Conservation (phyloP, 192 early-diverging fungal genomes). For the Linnemannia zychae region DNA sequence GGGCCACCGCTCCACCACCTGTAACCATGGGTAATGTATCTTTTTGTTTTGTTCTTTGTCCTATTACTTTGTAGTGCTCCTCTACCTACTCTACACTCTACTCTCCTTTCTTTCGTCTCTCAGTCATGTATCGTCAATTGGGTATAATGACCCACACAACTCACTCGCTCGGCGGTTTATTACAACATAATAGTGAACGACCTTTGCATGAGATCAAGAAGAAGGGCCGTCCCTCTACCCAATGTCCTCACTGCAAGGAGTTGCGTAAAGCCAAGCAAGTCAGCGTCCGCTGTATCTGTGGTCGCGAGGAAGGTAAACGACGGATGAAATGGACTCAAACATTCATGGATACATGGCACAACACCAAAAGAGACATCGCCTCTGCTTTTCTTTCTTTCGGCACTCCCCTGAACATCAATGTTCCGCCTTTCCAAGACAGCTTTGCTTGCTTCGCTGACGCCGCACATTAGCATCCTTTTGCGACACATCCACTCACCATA, state of each 20-base stretch:
- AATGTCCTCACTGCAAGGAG: slow-evolving; percentile 80
- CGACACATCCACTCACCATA: slow-evolving; percentile 7
- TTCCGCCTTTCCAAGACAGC: not conserved
- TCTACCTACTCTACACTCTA: too few relatives aligned
- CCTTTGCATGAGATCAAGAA: slow-evolving; percentile 70
- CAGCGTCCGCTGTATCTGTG: slow-evolving; percentile 81
- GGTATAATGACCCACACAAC: not conserved
- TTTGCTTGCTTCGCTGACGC: not conserved
- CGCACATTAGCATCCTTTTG: slow-evolving; percentile 1
- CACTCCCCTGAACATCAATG: not conserved
- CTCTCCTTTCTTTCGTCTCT: too few relatives aligned
- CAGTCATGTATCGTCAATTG: too few relatives aligned
- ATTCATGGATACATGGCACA: not conserved
- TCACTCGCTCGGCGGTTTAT: not conserved
- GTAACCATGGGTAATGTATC: slow-evolving; percentile 58
- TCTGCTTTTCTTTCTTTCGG: not conserved
- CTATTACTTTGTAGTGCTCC: too few relatives aligned
- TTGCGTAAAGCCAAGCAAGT: slow-evolving; percentile 73
- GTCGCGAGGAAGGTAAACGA: slow-evolving; percentile 50
- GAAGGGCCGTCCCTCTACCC: slow-evolving; percentile 80
- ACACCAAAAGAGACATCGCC: not conserved
- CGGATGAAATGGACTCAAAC: not conserved
- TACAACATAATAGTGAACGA: slow-evolving; percentile 56
- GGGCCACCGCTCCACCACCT: slow-evolving; percentile 68
- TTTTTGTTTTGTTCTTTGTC: too few relatives aligned